Evolutionary conservation across 208 protist species (phyloP).

Genomic region (Naegleria gruberi): DNA sequence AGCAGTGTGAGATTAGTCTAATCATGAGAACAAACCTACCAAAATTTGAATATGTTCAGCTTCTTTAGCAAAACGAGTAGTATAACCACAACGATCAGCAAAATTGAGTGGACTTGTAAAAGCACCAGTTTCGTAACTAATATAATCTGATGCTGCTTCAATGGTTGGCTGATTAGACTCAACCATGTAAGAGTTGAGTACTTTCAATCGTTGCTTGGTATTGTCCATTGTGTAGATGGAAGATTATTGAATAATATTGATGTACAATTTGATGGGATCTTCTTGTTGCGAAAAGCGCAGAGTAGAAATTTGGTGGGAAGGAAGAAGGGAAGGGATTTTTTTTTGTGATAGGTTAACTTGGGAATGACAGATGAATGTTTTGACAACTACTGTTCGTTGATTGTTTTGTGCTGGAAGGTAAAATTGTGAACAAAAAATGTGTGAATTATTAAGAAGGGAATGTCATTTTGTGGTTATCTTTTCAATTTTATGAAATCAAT

Average conservation of each 20-base stretch:
- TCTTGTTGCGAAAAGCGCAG: too few species aligned
- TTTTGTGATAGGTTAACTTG: background rate
- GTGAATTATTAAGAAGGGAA: too few species aligned
- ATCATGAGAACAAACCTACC: conserved; percentile 25
- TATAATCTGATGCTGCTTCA: background rate
- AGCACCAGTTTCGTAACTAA: background rate
- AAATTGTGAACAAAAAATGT: too few species aligned
- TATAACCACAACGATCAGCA: conserved; percentile 33
- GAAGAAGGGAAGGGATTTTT: too few species aligned
- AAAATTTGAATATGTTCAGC: conserved; percentile 28
- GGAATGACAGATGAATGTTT: background rate
- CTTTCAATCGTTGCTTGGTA: background rate
- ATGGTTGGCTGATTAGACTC: background rate
- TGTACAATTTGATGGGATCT: too few species aligned
- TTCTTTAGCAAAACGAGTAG: conserved; percentile 39
- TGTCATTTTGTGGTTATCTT: too few species aligned
- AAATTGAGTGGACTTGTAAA: conserved; percentile 7
- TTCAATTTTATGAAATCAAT: too few species aligned
- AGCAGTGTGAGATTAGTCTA: too few species aligned
- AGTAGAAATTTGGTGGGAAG: too few species aligned
- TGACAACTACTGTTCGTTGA: too few species aligned
- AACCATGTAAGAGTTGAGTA: background rate
- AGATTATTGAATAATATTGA: background rate
- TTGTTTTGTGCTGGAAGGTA: too few species aligned
- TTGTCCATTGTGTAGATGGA: background rate